Base-by-base conservation (phyloP, 2,329 filamentous ascomycete species). In the Alternaria novae-zelandiae region DNA sequence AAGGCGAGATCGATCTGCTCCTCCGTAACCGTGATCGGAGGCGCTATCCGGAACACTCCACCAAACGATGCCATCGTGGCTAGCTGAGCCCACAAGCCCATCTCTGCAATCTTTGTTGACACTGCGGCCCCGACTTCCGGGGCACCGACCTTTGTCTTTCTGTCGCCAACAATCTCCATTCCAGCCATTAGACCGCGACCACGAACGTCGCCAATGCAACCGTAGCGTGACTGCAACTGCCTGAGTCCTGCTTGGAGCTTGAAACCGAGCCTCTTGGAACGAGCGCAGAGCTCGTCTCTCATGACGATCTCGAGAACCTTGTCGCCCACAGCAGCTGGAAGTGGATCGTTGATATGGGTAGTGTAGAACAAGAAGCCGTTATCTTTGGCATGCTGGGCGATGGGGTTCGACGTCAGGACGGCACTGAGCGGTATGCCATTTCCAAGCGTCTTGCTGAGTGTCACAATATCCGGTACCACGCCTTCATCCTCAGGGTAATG, bases 271-370 rank as follows among this genome's bases (percentile, higher is more conserved):
- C 75, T 70, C 6, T 78, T 73, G 5, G 86, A 83, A 3, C 82
- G 80, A 62, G 78, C 75, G 17, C 86, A 83, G 10, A 90, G 77
- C 20, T 82, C 77, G 64, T 90, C 87, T 2, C 87, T 80, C 20
- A 86, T 79, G 1, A 90, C 86, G 12, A 89, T 87, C 62, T 90
- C 87, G 2, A 90, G 81, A 3, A 89, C 87, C 70, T 89, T 89
- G 64, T 86, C 81, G 1, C 87, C 87, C 1, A 90, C 86, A 0
- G 87, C 86, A 0, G 86, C 86, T 0, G 87, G 84, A 1, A 90
- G 76, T 0, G 88, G 87, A 65, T 90, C 88, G 66, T 90, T 89
- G 53, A 89, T 77, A 67, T 90, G 88, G 0, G 88, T 90, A 0
- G 87, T 90, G 66, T 87, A 85, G 70, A 86, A 89, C 17, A 86